These are phyloP conservation scores for Inga leiocalycina DNA, from an alignment of 306 rosid genomes.

Conservation along the genomic window DNA sequence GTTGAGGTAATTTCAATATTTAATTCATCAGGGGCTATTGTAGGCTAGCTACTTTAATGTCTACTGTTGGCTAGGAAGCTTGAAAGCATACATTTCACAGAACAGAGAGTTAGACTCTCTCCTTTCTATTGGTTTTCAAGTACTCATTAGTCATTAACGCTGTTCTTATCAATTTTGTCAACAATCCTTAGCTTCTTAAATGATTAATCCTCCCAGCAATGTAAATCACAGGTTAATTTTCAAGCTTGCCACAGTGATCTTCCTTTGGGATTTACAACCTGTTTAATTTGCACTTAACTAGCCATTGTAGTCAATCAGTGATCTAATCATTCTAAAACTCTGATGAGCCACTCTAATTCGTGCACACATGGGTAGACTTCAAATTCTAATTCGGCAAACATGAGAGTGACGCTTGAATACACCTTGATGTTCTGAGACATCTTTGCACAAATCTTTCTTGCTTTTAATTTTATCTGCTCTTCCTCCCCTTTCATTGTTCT, in stretches of 20 bases:
- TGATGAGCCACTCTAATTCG: not conserved
- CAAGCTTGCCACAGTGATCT: slow-evolving; percentile 1
- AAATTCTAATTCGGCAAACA: not conserved
- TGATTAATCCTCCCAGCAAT: not conserved
- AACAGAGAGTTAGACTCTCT: not conserved
- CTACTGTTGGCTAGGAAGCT: slow-evolving; percentile 2
- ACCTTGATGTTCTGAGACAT: slow-evolving; percentile 13
- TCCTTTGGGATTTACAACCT: not conserved
- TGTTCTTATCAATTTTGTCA: not conserved
- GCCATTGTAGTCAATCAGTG: not conserved
- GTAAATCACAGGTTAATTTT: slow-evolving; percentile 15
- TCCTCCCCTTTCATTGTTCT: not conserved
- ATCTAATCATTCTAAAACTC: slow-evolving; percentile 4
- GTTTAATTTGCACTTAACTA: not conserved
- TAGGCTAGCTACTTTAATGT: not conserved
- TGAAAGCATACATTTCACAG: not conserved
- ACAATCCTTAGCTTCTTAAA: not conserved
- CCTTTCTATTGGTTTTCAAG: not conserved
- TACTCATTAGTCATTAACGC: not conserved
- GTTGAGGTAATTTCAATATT: slow-evolving; percentile 68
- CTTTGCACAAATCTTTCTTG: not conserved
- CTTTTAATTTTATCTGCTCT: not conserved
- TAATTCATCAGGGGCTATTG: slow-evolving; percentile 10
- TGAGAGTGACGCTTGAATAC: not conserved
- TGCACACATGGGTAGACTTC: not conserved